Evolutionary conservation across 2,329 filamentous ascomycete species (phyloP), one percentile per base, ranked within the genome.

Genomic region (Chaetomium sp.): DNA sequence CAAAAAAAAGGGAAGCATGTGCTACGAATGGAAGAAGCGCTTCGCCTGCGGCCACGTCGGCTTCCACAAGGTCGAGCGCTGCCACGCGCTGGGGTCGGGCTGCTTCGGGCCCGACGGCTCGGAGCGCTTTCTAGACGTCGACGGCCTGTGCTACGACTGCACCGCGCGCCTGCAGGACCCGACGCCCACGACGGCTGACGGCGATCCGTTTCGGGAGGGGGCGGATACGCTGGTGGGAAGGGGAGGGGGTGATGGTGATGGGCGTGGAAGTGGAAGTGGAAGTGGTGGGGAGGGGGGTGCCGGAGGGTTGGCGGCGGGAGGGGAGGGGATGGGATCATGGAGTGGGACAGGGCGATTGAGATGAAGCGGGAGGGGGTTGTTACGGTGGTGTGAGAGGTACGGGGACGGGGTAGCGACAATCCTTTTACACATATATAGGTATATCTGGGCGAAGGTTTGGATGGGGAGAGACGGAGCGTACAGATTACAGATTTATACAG

Each of bases 21-120:
- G 62, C 62, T 63, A 55, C 56, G 62, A 63, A 27, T 63, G 62
- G 62, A 63, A 63, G 23, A 67, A 65, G 49, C 50, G 31, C 45
- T 65, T 58, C 49, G 21, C 19, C 53, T 65, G 63, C 63, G 58
- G 58, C 10, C 63, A 65, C 63, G 38, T 58, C 33, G 57, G 57
- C 16, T 65, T 60, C 55, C 29, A 38, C 9, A 50, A 60, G 31
- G 56, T 56, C 56, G 59, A 65, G 60, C 50, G 53, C 3, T 60
- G 56, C 23, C 7, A 23, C 33, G 7, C 27, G 27, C 62, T 63
- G 6, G 62, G 62, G 10, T n/a, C 35, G 4, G 62, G 62, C 49
- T 63, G 62, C 50, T 63, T 55, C 38, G 62, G 62, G n/a, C 62
- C 62, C 8, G 56, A 63, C 56, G 62, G 62, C 1, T 49, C 56